Base-by-base conservation (phyloP, 2,329 filamentous ascomycete species). In the Colletotrichum aenigma region DNA sequence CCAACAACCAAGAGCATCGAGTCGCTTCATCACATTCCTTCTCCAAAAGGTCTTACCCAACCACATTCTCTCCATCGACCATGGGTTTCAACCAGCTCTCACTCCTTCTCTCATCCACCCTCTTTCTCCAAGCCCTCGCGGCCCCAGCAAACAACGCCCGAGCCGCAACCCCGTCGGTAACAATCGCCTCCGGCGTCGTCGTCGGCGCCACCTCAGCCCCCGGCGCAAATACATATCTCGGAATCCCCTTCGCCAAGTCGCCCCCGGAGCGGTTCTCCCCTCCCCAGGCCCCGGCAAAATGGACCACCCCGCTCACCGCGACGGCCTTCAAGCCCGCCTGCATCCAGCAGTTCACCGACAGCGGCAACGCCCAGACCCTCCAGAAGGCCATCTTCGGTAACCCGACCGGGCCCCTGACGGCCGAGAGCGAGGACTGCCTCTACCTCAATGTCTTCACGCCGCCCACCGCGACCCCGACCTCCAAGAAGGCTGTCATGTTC, bases 361-460 rank as follows among this genome's bases (percentile, higher is more conserved):
- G 28, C 7, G 74, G 74, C 6, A 60, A 30, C 3, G 26, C 74
- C 24, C 64, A 69, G 13, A 24, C 18, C 12, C 24, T 68, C 21
- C 70, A 73, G 2, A 76, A 74, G 64, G 28, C 48, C 21, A 60
- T 60, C 28, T 76, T 76, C 16, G 74, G 74, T 18, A 76, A 76
- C 12, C 74, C 74, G 6, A 64, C 70, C 15, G 74, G 74, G 3
- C 18, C 64, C 36, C 58, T 76, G 5, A 26, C 72, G 15, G 78
- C 77, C 1, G 80, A 80, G 43, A 81, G 81, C 28, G 84, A 85
- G 56, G 82, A 85, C 52, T 85, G 84, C 26, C 66, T 85, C 28
- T 84, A 81, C 32, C 76, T 84, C 15, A 83, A 85, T 26, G 79
- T 85, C 10, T 84, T 79, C 58, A 70, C 79, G 1, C 84, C 84